Conservation (phyloP, 2,329 filamentous ascomycete genomes). For the Penicillium sp. region DNA sequence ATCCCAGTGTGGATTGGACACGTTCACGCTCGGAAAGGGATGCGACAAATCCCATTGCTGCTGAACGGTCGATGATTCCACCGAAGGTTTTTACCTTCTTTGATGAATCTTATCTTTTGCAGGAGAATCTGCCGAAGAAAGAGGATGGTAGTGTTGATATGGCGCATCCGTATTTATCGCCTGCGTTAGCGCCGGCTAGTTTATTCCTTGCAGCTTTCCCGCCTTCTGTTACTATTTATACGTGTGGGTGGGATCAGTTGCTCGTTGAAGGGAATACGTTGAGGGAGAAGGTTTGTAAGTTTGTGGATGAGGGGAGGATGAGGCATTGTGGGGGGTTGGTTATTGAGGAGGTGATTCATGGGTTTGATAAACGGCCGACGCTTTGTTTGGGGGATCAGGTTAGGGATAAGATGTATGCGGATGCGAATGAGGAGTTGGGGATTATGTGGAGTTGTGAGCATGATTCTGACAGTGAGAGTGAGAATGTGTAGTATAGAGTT, state of each 20-base stretch:
- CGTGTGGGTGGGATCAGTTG: constrained; percentile 24
- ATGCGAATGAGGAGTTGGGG: constrained; percentile 18
- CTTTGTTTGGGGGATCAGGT: constrained; percentile 13
- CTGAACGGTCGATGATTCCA: constrained; percentile 12
- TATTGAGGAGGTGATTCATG: constrained; percentile 18
- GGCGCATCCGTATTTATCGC: constrained; percentile 21
- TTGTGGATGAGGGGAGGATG: constrained; percentile 14
- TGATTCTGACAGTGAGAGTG: neutral
- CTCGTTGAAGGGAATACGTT: constrained; percentile 21
- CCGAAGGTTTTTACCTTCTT: constrained; percentile 13
- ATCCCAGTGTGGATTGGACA: constrained; percentile 20
- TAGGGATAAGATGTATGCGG: constrained; percentile 19
- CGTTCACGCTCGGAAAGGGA: constrained; percentile 12
- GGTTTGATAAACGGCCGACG: constrained; percentile 24
- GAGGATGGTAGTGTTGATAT: constrained; percentile 11
- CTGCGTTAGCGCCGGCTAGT: constrained; percentile 11
- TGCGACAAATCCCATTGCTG: constrained; percentile 16
- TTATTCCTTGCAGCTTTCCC: constrained; percentile 14
- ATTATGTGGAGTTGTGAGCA: constrained; percentile 16
- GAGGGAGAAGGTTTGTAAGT: constrained; percentile 13
- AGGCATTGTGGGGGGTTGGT: constrained; percentile 14
- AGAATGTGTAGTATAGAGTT: neutral
- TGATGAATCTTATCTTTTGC: constrained; percentile 17
- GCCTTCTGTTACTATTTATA: constrained; percentile 18
- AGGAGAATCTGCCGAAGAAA: constrained; percentile 8